phyloP scores from a whole-genome alignment of 176 grass and related monocot genomes.

The Oryza australiensis region DNA sequence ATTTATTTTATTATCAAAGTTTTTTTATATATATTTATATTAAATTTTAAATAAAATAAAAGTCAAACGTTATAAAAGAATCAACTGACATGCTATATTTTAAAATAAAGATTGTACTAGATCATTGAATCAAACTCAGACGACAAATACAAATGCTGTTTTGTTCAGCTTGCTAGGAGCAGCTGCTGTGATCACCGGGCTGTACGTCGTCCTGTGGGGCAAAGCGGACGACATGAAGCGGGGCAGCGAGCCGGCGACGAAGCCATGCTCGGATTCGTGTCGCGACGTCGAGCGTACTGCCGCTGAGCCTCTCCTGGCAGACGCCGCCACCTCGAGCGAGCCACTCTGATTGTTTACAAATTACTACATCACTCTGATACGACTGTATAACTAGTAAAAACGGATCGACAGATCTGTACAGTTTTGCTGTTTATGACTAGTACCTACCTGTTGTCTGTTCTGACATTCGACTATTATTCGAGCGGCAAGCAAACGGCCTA shows the following conservation, averaged over 20 bases:
- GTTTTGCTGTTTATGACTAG: neutral
- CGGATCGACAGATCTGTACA: too few species aligned
- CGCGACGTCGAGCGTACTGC: neutral
- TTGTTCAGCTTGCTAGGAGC: constrained; percentile 39
- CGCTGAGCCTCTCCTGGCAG: constrained; percentile 34
- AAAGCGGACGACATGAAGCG: constrained; percentile 35
- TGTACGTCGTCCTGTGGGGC: constrained; percentile 49
- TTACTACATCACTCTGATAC: too few species aligned
- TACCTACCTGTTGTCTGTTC: neutral
- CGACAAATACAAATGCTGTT: neutral
- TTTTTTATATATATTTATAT: too few species aligned
- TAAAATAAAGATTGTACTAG: too few species aligned
- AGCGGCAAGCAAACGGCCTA: too few species aligned
- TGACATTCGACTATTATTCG: too few species aligned
- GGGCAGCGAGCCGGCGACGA: neutral
- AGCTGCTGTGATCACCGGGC: constrained; percentile 30
- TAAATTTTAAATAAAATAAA: too few species aligned
- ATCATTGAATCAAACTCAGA: neutral
- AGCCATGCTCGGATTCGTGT: neutral
- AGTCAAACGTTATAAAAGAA: too few species aligned
- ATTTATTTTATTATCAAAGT: too few species aligned
- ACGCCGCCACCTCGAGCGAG: neutral
- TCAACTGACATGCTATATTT: too few species aligned
- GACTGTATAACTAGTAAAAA: too few species aligned
- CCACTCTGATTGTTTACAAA: neutral